These are phyloP conservation scores for Spongiforma sp. DNA, from an alignment of 1,284 basidiomycete genomes.

Conservation along the genomic window DNA sequence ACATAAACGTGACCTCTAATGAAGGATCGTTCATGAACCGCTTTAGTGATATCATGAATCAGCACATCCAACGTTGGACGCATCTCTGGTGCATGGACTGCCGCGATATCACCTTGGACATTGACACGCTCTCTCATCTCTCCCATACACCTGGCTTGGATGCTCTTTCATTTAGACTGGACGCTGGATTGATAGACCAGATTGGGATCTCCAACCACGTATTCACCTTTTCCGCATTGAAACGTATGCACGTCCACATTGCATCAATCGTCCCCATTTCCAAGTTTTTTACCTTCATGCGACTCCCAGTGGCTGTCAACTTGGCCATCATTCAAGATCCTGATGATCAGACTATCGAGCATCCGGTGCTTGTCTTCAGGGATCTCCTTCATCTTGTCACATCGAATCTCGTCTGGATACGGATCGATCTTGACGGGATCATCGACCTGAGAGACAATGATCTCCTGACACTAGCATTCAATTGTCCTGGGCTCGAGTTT, in stretches of 20 bases:
- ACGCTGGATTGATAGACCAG: background rate
- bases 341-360: background rate
- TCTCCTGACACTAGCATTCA: background rate
- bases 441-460: background rate
- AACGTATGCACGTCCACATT: background rate
- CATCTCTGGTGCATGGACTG: background rate
- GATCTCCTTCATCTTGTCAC: background rate
- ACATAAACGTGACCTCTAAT: background rate
- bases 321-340: background rate
- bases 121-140: conserved; percentile 2
- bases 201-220: background rate
- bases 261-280: background rate
- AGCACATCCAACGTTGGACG: conserved; percentile 1
- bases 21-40: background rate
- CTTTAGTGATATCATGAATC: background rate
- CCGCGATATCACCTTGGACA: background rate
- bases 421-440: background rate
- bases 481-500: background rate
- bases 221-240: background rate
- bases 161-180: background rate
- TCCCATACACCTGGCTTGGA: background rate
- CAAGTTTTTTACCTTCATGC: background rate
- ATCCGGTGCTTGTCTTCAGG: background rate
- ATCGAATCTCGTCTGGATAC: background rate
- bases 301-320: background rate